These are phyloP conservation scores for Desmodesmus armatus DNA, from an alignment of 139 green algal species.

Conservation along the genomic window DNA sequence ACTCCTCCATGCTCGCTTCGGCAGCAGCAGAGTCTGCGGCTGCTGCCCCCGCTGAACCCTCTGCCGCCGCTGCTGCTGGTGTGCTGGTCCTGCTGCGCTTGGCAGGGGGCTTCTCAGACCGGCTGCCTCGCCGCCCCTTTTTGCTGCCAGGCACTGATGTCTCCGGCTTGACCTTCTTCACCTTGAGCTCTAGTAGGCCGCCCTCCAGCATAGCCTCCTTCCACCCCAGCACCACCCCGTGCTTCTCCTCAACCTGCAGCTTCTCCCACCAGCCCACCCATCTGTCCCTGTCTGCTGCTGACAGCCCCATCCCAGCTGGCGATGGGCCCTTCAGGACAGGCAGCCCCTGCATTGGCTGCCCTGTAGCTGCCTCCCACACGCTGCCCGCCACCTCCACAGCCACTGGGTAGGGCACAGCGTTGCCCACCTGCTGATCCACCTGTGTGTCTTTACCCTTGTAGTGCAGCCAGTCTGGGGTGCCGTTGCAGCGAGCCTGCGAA, in stretches of 20 bases:
- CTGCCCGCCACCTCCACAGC: neutral
- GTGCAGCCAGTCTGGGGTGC: conserved; percentile 19
- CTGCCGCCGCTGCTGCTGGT: conserved; percentile 1
- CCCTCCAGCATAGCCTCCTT: too few species aligned
- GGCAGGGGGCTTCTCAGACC: too few species aligned
- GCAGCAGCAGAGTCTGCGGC: neutral
- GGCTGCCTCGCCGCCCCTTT: too few species aligned
- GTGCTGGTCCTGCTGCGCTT: neutral
- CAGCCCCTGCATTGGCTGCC: neutral
- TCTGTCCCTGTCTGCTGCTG: too few species aligned
- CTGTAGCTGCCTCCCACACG: conserved; percentile 24
- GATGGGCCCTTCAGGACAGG: conserved; percentile 10
- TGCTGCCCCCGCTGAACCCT: neutral
- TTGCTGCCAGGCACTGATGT: too few species aligned
- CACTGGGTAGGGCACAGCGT: conserved; percentile 29
- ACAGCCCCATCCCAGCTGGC: too few species aligned
- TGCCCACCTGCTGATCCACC: conserved; percentile 14
- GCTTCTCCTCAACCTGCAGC: too few species aligned
- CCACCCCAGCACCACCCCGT: too few species aligned
- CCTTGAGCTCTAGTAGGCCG: too few species aligned
- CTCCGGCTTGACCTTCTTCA: too few species aligned
- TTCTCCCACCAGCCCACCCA: too few species aligned
- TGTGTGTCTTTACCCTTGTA: neutral
- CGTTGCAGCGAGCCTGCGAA: neutral
- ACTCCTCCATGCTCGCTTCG: neutral